A percentile compares a stretch with the other conserved stretches of the same genome.
Conservation (phyloP, 345 rosid species). For the Hypericum androsaemum region DNA sequence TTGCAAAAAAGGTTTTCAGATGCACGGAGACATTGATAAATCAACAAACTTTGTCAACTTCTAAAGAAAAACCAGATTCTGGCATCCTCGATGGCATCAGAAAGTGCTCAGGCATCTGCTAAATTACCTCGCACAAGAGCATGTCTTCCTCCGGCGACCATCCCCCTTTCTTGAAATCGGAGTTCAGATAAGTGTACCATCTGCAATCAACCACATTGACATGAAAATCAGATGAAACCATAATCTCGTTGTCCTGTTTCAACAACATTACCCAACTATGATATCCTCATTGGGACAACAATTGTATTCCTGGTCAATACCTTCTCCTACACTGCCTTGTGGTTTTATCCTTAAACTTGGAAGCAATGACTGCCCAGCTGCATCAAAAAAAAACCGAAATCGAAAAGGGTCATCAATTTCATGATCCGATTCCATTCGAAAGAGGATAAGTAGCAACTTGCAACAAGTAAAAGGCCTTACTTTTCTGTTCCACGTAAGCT, state of each 20-base stretch:
- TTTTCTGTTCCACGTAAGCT: conserved; percentile 77
- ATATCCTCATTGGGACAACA: conserved; percentile 8
- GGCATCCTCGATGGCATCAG: background rate
- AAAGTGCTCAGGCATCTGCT: background rate
- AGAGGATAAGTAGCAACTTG: background rate
- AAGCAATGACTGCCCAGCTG: conserved; percentile 93
- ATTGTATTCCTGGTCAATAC: conserved; percentile 25
- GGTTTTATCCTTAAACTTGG: conserved; percentile 82
- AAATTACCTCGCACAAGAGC: conserved; percentile 80
- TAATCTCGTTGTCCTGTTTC: background rate
- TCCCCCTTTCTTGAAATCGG: conserved; percentile 98
- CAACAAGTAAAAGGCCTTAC: conserved; percentile 27
- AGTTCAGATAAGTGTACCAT: conserved; percentile 93
- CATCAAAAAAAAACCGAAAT: conserved; percentile 13
- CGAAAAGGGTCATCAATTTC: no score
- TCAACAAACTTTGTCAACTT: no score
- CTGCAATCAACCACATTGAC: conserved; percentile 25
- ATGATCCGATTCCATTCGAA: conserved; percentile 7
- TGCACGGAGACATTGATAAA: no score
- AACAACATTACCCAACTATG: conserved; percentile 8
- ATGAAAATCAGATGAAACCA: conserved; percentile 15
- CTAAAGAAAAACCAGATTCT: background rate
- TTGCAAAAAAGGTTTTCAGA: no score
- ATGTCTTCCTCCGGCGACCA: conserved; percentile 98
- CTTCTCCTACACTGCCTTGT: conserved; percentile 98